Percentiles rank a stretch among this genome's conserved stretches.
phyloP scores from a whole-genome alignment of 192 early-diverging fungal species.

The Chytriomyces confervae region DNA sequence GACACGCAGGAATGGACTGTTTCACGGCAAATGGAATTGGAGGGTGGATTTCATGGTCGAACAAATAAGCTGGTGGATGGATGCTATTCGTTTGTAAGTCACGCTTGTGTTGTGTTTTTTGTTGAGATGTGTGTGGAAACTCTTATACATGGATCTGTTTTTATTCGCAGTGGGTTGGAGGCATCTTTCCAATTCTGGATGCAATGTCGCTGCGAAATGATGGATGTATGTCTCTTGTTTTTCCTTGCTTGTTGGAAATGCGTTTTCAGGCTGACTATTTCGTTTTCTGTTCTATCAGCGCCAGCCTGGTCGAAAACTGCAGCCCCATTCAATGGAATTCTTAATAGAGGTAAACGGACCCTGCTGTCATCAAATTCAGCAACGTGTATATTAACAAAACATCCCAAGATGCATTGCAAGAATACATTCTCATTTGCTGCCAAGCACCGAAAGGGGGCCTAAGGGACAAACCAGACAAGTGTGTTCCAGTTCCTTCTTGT shows the following conservation, averaged over 20 bases:
- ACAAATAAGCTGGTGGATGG: constrained; percentile 98
- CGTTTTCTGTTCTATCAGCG: not conserved
- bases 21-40: constrained; percentile 81
- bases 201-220: constrained; percentile 20
- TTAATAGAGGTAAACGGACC: constrained; percentile 37
- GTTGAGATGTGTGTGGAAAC: too few species aligned
- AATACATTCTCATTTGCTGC: constrained; percentile 88
- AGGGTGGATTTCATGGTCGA: constrained; percentile 95
- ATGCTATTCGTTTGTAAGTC: constrained; percentile 83
- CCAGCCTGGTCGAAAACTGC: constrained; percentile 2
- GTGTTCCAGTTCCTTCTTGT: constrained; percentile 17
- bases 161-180: constrained; percentile 76
- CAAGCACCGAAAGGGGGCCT: constrained; percentile 80
- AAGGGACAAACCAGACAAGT: constrained; percentile 91
- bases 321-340: constrained; percentile 16
- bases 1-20: constrained; percentile 69
- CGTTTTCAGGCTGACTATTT: not conserved
- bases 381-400: not conserved
- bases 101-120: not conserved
- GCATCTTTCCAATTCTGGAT: constrained; percentile 73
- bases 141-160: not conserved
- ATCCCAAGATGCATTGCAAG: constrained; percentile 73
- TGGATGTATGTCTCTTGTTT: constrained; percentile 25
- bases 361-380: not conserved
- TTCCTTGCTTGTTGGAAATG: not conserved